Conservation (phyloP, 2,329 filamentous ascomycete genomes). For the Chrysoporthe austroafricana region DNA sequence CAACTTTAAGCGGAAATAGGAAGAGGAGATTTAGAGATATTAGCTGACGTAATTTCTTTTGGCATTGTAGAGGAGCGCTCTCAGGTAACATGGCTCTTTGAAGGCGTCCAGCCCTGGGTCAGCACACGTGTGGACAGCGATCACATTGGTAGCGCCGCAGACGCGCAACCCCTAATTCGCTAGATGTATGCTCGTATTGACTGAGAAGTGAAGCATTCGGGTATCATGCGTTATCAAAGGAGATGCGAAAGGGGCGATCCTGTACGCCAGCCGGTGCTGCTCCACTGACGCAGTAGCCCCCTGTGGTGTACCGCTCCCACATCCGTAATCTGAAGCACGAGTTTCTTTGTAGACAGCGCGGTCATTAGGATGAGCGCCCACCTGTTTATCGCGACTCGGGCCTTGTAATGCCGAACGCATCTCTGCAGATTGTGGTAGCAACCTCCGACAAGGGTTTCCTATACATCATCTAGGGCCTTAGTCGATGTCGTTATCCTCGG, state of each 20-base stretch:
- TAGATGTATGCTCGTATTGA: neutral
- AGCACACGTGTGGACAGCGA: no score
- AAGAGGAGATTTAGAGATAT: no score
- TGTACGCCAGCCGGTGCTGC: neutral
- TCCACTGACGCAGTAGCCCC: neutral
- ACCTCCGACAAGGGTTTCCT: neutral
- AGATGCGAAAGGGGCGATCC: neutral
- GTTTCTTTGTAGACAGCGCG: neutral
- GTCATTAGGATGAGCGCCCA: neutral
- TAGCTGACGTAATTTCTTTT: no score
- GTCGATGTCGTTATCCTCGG: constrained; percentile 31
- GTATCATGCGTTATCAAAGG: neutral
- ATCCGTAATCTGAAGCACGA: neutral
- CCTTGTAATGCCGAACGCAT: neutral
- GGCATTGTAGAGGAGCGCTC: no score
- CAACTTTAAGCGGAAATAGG: no score
- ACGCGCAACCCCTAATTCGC: neutral
- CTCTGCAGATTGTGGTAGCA: no score
- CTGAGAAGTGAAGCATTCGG: neutral
- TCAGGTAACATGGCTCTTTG: no score
- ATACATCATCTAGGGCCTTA: constrained; percentile 6
- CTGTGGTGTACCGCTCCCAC: neutral
- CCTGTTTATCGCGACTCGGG: neutral
- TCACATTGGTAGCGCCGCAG: no score
- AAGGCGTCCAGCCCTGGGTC: no score